phyloP scores from a whole-genome alignment of 257 asterid species.

The Craterostigma plantagineum region DNA sequence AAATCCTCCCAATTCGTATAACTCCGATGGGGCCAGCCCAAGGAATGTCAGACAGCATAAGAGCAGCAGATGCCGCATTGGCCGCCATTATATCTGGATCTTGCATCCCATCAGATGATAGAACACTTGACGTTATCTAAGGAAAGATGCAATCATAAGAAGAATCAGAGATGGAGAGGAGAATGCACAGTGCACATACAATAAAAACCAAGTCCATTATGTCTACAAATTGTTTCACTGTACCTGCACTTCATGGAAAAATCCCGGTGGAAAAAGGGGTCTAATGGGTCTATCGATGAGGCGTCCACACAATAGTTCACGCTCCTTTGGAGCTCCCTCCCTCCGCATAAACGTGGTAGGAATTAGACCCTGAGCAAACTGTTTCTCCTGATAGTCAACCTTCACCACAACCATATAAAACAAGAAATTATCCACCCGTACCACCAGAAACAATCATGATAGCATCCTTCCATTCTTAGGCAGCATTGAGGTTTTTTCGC shows the following conservation, averaged over 20 bases:
- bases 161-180: constrained; percentile 7
- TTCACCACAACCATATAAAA: constrained; percentile 15
- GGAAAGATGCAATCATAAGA: constrained; percentile 2
- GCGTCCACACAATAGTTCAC: constrained; percentile 92
- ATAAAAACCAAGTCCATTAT: not conserved
- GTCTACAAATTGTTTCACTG: not conserved
- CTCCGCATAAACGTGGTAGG: constrained; percentile 83
- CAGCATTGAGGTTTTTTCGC: too few relatives aligned
- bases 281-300: constrained; percentile 87
- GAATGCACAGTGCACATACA: constrained; percentile 6
- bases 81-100: constrained; percentile 99
- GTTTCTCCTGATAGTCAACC: constrained; percentile 98
- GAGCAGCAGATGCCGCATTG: constrained; percentile 92
- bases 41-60: constrained; percentile 89
- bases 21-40: constrained; percentile 99
- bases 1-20: constrained; percentile 75
- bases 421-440: constrained; percentile 3
- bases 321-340: constrained; percentile 98
- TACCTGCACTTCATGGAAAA: constrained; percentile 97
- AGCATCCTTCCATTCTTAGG: too few relatives aligned
- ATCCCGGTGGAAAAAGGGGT: constrained; percentile 90
- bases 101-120: constrained; percentile 84
- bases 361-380: constrained; percentile 81
- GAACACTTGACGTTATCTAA: constrained; percentile 82
- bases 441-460: constrained; percentile 1